phyloP scores from a whole-genome alignment of 495 filamentous ascomycete species.

The Lophiotrema nucula region DNA sequence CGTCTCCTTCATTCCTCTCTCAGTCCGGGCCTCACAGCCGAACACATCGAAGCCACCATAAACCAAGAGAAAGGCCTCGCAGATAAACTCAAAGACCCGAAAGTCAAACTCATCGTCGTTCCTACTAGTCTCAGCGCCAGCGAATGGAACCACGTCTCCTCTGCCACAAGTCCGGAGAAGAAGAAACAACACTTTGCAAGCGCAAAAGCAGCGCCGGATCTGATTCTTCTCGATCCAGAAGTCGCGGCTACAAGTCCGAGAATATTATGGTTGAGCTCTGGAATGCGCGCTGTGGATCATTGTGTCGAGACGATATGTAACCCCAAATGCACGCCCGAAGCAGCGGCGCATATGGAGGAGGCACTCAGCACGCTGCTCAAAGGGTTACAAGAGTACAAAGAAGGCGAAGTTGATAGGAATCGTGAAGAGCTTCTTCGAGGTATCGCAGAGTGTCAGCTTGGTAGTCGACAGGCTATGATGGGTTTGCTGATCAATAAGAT shows the following conservation, averaged over 20 bases:
- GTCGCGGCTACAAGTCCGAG: slow-evolving; percentile 1
- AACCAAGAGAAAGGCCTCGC: slow-evolving; percentile 19
- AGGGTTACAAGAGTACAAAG: slow-evolving; percentile 13
- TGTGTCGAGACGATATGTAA: slow-evolving; percentile 12
- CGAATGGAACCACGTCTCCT: slow-evolving; percentile 4
- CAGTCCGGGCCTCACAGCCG: slow-evolving; percentile 1
- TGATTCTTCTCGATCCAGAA: slow-evolving; percentile 7
- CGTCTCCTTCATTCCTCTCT: slow-evolving; percentile 15
- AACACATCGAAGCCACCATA: slow-evolving; percentile 18
- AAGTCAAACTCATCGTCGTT: slow-evolving; percentile 7
- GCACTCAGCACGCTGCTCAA: slow-evolving; percentile 5
- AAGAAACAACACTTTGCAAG: slow-evolving; percentile 16
- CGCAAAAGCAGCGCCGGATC: not conserved
- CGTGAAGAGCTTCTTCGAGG: slow-evolving; percentile 5
- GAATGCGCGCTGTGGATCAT: slow-evolving; percentile 7
- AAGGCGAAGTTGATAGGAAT: not conserved
- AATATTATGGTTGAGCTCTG: slow-evolving; percentile 9
- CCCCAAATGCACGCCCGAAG: slow-evolving; percentile 1
- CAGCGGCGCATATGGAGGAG: slow-evolving; percentile 2
- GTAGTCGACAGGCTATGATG: slow-evolving; percentile 6
- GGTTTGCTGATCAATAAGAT: slow-evolving; percentile 2
- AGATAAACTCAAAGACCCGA: not conserved
- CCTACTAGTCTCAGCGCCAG: slow-evolving; percentile 6
- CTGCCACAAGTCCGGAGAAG: not conserved
- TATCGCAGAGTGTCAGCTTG: slow-evolving; percentile 9